Evolutionary conservation across 1,284 basidiomycete genomes (phyloP).

Genomic region (Malassezia globosa): DNA sequence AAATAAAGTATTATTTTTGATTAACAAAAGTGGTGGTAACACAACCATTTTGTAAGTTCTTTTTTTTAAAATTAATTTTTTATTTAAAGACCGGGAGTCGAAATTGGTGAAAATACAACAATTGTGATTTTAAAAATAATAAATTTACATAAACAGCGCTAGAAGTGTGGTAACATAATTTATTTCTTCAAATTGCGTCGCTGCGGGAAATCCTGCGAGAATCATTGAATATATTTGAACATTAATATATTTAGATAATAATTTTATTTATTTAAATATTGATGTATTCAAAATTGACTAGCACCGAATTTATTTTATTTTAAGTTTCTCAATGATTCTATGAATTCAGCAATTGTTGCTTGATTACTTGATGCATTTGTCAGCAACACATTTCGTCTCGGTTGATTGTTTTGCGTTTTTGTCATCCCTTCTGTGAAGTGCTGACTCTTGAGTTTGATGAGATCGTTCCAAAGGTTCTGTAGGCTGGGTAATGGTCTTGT

Average conservation of each 20-base stretch:
- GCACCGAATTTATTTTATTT: not conserved
- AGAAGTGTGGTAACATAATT: slow-evolving; percentile 19
- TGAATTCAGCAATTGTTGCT: no score
- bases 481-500: no score
- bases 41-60: slow-evolving; percentile 12
- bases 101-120: slow-evolving; percentile 19
- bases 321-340: not conserved
- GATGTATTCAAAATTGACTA: not conserved
- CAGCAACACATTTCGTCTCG: no score
- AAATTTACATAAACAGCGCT: slow-evolving; percentile 9
- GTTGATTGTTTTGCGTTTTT: no score
- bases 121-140: slow-evolving; percentile 14
- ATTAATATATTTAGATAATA: slow-evolving; percentile 4
- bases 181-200: slow-evolving; percentile 20
- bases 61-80: slow-evolving; percentile 5
- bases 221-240: slow-evolving; percentile 13
- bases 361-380: no score
- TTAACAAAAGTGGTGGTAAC: slow-evolving; percentile 15
- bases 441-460: no score
- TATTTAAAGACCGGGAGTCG: slow-evolving; percentile 14
- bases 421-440: no score
- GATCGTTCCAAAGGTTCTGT: no score
- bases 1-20: not conserved
- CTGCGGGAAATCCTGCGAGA: slow-evolving; percentile 18
- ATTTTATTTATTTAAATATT: not conserved